Conservation (phyloP, 1,139 yeast genomes). For the Groenewaldozyma sp. region DNA sequence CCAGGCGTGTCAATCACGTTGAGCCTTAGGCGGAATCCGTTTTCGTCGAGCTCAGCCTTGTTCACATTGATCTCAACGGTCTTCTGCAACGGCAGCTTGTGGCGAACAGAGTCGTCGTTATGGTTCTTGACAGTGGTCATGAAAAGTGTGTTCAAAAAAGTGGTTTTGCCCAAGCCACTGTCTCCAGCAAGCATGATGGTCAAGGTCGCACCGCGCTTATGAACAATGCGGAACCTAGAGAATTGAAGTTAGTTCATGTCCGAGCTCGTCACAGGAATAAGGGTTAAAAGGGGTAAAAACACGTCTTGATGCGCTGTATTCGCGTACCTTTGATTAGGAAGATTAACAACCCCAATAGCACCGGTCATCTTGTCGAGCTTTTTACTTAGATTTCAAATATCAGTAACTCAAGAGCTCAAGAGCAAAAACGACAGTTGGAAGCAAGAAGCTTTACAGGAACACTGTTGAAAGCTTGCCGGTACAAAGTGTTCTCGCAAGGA, state of each 20-base stretch:
- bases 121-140: constrained; percentile 49
- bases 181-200: constrained; percentile 96
- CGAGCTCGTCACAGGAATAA: constrained; percentile 1
- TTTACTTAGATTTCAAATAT: too few species aligned
- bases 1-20: constrained; percentile 97
- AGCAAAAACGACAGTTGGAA: too few species aligned
- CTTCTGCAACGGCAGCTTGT: constrained; percentile 63
- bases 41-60: constrained; percentile 88
- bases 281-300: constrained; percentile 1
- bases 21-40: constrained; percentile 74
- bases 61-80: constrained; percentile 88
- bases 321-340: constrained; percentile 88
- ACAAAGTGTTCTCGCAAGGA: too few species aligned
- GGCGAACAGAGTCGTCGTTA: constrained; percentile 57
- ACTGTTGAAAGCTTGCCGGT: too few species aligned
- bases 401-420: too few species aligned
- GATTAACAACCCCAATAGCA: constrained; percentile 70
- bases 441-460: too few species aligned
- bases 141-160: constrained; percentile 86
- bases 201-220: constrained; percentile 81
- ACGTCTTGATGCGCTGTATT: too few species aligned
- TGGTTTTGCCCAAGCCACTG: constrained; percentile 82
- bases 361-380: neutral
- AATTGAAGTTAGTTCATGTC: too few species aligned
- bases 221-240: constrained; percentile 72